These are phyloP conservation scores for Leccinum pachyderme DNA, from an alignment of 1,284 basidiomycete genomes.

Conservation along the genomic window DNA sequence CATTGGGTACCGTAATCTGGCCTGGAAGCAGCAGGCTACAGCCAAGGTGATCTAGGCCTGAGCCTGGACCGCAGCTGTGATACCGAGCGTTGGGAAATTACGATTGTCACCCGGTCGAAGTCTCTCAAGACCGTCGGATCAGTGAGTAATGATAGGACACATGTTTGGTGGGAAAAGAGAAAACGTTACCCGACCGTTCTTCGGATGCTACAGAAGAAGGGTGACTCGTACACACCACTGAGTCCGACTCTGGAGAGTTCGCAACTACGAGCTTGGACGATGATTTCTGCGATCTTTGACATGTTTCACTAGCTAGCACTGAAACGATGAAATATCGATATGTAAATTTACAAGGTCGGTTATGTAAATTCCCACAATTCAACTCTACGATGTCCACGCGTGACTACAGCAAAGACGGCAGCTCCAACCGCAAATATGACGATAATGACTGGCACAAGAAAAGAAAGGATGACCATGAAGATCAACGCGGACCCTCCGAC, in stretches of 20 bases:
- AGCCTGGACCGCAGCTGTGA: background rate
- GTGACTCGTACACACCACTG: background rate
- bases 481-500: constrained; percentile 7
- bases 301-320: too few relatives aligned
- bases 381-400: constrained; percentile 20
- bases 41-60: background rate
- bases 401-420: constrained; percentile 12
- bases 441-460: constrained; percentile 4
- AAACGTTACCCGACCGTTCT: background rate
- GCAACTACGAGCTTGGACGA: background rate
- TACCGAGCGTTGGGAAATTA: background rate
- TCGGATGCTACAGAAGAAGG: background rate
- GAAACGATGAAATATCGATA: background rate
- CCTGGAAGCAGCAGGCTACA: background rate
- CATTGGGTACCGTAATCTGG: background rate
- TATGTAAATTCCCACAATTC: constrained; percentile 14
- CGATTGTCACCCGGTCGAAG: background rate
- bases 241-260: background rate
- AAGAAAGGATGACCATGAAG: constrained; percentile 5
- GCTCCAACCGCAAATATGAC: constrained; percentile 14
- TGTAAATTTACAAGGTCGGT: too few relatives aligned
- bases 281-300: background rate
- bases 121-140: background rate
- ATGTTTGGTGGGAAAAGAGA: background rate
- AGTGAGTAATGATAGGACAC: background rate